These are phyloP conservation scores for Botryotinia globosa DNA, from an alignment of 2,329 filamentous ascomycete species.

Conservation along the genomic window DNA sequence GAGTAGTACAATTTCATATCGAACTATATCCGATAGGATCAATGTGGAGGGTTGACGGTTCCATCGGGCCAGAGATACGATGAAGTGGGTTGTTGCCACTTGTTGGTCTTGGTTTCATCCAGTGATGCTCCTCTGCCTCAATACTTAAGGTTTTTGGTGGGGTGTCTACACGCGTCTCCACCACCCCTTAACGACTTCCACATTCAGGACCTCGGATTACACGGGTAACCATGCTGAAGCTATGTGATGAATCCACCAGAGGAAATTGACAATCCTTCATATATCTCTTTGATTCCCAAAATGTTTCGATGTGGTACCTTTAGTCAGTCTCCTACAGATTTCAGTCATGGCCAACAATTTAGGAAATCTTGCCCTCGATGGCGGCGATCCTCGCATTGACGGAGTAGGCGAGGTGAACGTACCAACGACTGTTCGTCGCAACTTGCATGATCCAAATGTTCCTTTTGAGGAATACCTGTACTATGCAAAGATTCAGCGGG, in stretches of 20 bases:
- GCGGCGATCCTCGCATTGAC: constrained; percentile 20
- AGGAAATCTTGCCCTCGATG: constrained; percentile 17
- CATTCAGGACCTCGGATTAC: not conserved
- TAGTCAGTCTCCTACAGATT: not conserved
- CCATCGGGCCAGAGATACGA: not conserved
- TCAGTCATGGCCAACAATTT: constrained; percentile 18
- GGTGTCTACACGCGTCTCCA: not conserved
- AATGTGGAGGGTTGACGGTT: constrained; percentile 2
- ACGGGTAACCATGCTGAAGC: not conserved
- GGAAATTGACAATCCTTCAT: not conserved
- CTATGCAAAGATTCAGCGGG: constrained; percentile 37
- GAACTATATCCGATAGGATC: not conserved
- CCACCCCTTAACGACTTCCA: not conserved
- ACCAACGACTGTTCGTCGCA: constrained; percentile 13
- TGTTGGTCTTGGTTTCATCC: not conserved
- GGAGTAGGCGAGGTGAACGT: constrained; percentile 9
- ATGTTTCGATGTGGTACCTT: not conserved
- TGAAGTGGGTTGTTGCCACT: not conserved
- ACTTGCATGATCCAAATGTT: constrained; percentile 35
- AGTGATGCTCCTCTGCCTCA: not conserved
- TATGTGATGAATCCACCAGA: not conserved
- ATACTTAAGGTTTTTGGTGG: not conserved
- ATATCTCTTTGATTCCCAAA: constrained; percentile 3
- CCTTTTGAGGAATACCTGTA: constrained; percentile 39
- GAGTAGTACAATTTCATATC: not conserved